These are phyloP conservation scores for Cytidiella melzeri DNA, from an alignment of 768 basidiomycete genomes.

Conservation along the genomic window DNA sequence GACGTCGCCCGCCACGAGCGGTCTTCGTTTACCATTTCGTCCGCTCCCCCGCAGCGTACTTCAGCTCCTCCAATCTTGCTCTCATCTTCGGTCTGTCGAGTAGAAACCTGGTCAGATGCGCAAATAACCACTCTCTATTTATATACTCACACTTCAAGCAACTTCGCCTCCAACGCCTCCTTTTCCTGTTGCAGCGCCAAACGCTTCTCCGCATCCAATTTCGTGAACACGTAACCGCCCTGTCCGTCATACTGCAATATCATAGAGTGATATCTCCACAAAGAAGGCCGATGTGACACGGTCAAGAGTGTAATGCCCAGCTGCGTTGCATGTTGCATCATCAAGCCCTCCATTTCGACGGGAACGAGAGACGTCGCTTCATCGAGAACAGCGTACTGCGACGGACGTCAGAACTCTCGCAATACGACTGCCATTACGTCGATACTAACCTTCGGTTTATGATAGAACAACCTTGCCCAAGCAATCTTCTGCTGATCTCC, in stretches of 20 bases:
- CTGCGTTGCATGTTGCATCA: constrained; percentile 89
- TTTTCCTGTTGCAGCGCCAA: constrained; percentile 93
- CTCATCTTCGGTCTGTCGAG: constrained; percentile 70
- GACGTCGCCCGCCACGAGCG: not conserved
- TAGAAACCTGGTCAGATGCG: not conserved
- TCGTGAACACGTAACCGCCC: constrained; percentile 92
- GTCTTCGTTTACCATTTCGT: constrained; percentile 3
- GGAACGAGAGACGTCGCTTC: constrained; percentile 96
- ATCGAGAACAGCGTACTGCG: constrained; percentile 90
- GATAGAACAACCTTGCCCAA: constrained; percentile 96
- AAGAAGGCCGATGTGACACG: constrained; percentile 89
- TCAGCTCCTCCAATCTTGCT: constrained; percentile 65
- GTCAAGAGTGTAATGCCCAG: constrained; percentile 90
- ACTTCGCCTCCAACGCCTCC: constrained; percentile 76
- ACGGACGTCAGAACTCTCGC: not conserved
- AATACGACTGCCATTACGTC: not conserved
- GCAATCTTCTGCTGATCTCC: constrained; percentile 98
- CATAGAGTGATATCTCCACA: constrained; percentile 89
- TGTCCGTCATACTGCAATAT: constrained; percentile 92
- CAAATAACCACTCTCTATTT: not conserved
- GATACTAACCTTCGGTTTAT: constrained; percentile 68
- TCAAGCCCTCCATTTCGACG: constrained; percentile 83
- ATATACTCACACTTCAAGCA: constrained; percentile 77
- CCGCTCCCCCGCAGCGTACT: constrained; percentile 23
- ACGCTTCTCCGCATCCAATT: constrained; percentile 84